Base-by-base conservation (phyloP, 305 asterid genomes). In the Plantago rigida region DNA sequence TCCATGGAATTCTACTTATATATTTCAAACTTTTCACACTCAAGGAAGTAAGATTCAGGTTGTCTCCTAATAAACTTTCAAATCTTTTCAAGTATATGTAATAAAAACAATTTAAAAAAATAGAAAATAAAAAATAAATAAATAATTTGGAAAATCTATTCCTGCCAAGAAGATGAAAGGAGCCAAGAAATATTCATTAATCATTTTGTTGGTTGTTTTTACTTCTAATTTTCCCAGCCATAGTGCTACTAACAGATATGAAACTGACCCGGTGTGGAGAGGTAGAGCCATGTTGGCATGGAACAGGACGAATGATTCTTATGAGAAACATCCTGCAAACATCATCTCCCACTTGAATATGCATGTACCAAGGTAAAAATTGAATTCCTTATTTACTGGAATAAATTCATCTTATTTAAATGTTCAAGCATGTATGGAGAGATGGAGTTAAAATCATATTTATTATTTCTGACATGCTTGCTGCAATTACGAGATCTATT, bases 201-300 rank as follows among this genome's bases (percentile, higher is more conserved):
- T 66, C 53, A 13, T 77, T 17, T 63, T 75, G 24, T n/a, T 72
- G 46, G 7, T 74, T 0, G 71, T 70, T 42, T 65, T 51, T 45
- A 77, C 71, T 51, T 74, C 73, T 1, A 36, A 64, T 41, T 60
- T 68, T 51, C 73, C 84, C 34, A 11, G 17, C 26, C 49, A 65
- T 13, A 31, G 9, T 8, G 86, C 3, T 29, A 4, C 72, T 13
- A 13, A 78, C 39, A 62, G 69, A 55, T 63, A 53, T 0, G 72
- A 74, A 0, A 63, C 62, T 14, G 89, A 82, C 12, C 84, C 73
- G 0, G 69, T 66, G 3, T 84, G 93, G 93, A 28, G 50, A 19
- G 54, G 47, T 10, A 68, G 76, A n/a, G 71, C 76, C 5, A 72
- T 60, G 0, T 79, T 67, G 51, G 77, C 88, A 0, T 69, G 77